phyloP scores from a whole-genome alignment of 768 basidiomycete species.

The Rhodotorula taiwanensis region DNA sequence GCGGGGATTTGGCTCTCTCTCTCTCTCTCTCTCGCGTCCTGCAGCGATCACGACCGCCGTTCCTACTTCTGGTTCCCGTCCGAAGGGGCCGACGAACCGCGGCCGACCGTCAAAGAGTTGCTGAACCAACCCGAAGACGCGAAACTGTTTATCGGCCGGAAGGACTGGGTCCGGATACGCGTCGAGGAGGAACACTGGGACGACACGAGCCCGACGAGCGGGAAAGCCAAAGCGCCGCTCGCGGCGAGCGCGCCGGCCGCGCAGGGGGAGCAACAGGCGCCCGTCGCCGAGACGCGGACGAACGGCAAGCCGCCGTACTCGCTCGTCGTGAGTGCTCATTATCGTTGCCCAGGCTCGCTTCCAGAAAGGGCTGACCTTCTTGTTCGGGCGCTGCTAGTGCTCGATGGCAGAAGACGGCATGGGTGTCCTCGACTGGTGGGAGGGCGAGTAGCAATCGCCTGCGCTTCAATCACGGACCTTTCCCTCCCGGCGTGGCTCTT shows the following conservation, averaged over 20 bases:
- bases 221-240: neutral
- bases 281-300: constrained; percentile 1
- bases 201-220: constrained; percentile 37
- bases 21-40: neutral
- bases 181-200: constrained; percentile 38
- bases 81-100: constrained; percentile 7
- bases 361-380: too few relatives aligned
- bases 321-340: constrained; percentile 41
- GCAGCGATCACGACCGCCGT: constrained; percentile 44
- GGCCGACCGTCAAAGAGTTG: constrained; percentile 15
- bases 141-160: constrained; percentile 34
- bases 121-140: constrained; percentile 29
- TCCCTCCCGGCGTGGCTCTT: too few relatives aligned
- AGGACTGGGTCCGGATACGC: constrained; percentile 38
- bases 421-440: constrained; percentile 48
- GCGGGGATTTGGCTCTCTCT: too few relatives aligned
- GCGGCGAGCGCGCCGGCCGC: neutral
- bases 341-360: too few relatives aligned
- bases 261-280: neutral
- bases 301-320: constrained; percentile 42
- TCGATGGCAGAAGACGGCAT: constrained; percentile 47
- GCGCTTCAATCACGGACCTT: too few relatives aligned
- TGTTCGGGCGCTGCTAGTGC: constrained; percentile 40
- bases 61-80: constrained; percentile 44
- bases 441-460: constrained; percentile 33